Percentiles rank a stretch among this genome's conserved stretches.
These are phyloP conservation scores for Juncus inflexus DNA, from an alignment of 176 grass and related monocot genomes.

Conservation along the genomic window DNA sequence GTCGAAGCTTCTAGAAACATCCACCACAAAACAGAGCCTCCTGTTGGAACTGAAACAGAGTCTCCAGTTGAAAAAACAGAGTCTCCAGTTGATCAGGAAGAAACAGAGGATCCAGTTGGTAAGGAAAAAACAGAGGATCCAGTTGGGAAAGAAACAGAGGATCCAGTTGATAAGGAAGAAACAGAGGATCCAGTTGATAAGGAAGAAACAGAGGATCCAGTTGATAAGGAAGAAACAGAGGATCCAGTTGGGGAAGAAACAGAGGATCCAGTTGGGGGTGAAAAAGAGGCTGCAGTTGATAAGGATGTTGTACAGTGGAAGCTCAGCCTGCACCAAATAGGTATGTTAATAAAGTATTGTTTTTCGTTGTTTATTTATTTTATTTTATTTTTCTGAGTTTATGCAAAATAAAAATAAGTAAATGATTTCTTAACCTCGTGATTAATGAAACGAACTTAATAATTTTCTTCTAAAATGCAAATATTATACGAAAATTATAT, in stretches of 20 bases:
- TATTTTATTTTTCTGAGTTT: no score
- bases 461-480: no score
- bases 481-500: no score
- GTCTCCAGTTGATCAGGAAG: not conserved
- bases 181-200: not conserved
- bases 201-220: no score
- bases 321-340: constrained; percentile 93
- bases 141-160: not conserved
- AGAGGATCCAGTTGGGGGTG: constrained; percentile 33
- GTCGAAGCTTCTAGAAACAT: constrained; percentile 32
- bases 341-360: constrained; percentile 26
- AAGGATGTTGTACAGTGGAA: constrained; percentile 66
- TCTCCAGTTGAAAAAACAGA: constrained; percentile 2
- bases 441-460: no score
- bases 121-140: not conserved
- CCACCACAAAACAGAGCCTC: constrained; percentile 6
- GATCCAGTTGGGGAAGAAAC: constrained; percentile 35
- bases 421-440: no score
- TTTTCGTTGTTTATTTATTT: no score
- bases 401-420: no score
- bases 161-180: not conserved
- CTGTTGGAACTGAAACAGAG: constrained; percentile 15
- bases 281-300: constrained; percentile 10
- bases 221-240: not conserved
- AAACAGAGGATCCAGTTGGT: constrained; percentile 10